Conservation (phyloP, 163 green algal species). For the Coccomyxa subellipsoidea region DNA sequence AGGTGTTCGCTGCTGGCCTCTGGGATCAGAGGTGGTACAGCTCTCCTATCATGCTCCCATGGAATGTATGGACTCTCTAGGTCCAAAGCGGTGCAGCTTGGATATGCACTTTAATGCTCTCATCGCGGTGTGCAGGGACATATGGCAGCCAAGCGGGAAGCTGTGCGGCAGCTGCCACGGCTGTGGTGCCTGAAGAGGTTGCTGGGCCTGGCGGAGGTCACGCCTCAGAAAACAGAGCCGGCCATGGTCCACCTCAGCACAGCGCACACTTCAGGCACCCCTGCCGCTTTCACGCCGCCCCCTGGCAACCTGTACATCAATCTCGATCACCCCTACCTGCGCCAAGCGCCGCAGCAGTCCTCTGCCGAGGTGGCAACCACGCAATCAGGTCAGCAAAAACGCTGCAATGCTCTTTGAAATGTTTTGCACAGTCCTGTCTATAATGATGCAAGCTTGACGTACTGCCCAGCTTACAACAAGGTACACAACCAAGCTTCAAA, state of each 20-base stretch:
- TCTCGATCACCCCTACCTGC: not conserved
- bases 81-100: too few relatives aligned
- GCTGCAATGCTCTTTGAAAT: too few relatives aligned
- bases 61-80: too few relatives aligned
- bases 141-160: not conserved
- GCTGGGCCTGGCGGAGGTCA: not conserved
- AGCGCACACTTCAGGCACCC: not conserved
- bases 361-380: not conserved
- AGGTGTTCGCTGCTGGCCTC: too few relatives aligned
- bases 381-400: not conserved
- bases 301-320: not conserved
- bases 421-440: too few relatives aligned
- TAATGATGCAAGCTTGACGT: too few relatives aligned
- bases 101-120: too few relatives aligned
- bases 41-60: too few relatives aligned
- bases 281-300: not conserved
- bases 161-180: not conserved
- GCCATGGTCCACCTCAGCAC: constrained; percentile 7
- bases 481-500: too few relatives aligned
- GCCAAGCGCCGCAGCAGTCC: not conserved
- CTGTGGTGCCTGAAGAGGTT: not conserved
- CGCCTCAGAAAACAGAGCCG: not conserved
- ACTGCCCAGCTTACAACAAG: too few relatives aligned
- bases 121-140: not conserved
- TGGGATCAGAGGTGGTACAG: too few relatives aligned